Conservation (phyloP, 1,139 yeast species). For the Scheffersomyces insectosa region DNA sequence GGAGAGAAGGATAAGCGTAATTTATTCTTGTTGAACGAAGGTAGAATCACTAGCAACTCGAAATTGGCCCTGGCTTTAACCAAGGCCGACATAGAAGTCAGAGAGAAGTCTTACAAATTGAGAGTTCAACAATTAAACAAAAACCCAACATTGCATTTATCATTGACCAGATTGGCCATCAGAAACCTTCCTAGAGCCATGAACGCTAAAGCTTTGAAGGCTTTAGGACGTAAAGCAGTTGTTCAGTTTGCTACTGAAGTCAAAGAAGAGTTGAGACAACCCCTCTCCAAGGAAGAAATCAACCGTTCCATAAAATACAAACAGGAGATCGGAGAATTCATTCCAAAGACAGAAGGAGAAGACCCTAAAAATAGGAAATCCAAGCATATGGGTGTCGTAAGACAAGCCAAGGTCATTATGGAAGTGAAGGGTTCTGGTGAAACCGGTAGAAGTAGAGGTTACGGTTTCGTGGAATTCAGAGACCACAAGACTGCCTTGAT, state of each 20-base stretch:
- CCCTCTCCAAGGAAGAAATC: constrained; percentile 86
- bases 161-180: constrained; percentile 90
- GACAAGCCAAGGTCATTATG: constrained; percentile 88
- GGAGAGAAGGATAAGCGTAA: constrained; percentile 82
- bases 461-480: constrained; percentile 87
- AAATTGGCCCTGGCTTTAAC: constrained; percentile 72
- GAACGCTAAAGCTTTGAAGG: constrained; percentile 85
- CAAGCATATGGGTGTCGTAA: constrained; percentile 84
- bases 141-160: constrained; percentile 87
- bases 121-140: constrained; percentile 89
- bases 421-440: constrained; percentile 90
- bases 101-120: constrained; percentile 84
- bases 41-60: constrained; percentile 81
- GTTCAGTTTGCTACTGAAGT: constrained; percentile 96
- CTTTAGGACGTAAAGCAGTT: constrained; percentile 90
- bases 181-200: constrained; percentile 92
- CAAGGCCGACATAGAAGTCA: constrained; percentile 75
- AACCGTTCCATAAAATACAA: constrained; percentile 73
- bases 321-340: constrained; percentile 36
- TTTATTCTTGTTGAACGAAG: constrained; percentile 85
- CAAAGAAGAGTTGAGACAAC: constrained; percentile 71
- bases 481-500: constrained; percentile 92
- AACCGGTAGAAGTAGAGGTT: constrained; percentile 91
- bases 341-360: constrained; percentile 34
- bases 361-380: constrained; percentile 57